Evolutionary conservation across 768 basidiomycete genomes (phyloP).

Genomic region (Termitomyces sp.): DNA sequence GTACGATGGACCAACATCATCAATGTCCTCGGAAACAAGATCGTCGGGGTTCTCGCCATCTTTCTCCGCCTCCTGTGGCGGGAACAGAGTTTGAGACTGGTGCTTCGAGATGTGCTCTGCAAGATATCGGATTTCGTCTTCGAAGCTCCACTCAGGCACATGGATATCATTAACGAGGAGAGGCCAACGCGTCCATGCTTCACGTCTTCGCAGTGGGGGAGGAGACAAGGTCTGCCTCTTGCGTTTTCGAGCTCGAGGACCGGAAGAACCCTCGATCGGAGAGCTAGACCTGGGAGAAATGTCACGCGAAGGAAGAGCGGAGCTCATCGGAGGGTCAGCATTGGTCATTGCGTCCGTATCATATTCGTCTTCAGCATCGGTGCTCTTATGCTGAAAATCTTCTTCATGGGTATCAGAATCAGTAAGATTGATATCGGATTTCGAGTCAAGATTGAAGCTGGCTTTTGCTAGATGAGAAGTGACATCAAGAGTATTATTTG

Average conservation of each 20-base stretch:
- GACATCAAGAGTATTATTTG: slow-evolving; percentile 55
- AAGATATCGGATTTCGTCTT: slow-evolving; percentile 62
- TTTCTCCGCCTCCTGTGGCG: slow-evolving; percentile 3
- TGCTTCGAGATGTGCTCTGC: slow-evolving; percentile 33
- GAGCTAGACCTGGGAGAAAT: slow-evolving; percentile 11
- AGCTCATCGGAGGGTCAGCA: slow-evolving; percentile 5
- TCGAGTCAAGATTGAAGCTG: neutral
- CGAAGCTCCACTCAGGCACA: slow-evolving; percentile 66
- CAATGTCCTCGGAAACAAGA: slow-evolving; percentile 17
- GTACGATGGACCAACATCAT: slow-evolving; percentile 25
- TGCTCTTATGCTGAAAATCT: neutral
- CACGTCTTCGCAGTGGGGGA: slow-evolving; percentile 26
- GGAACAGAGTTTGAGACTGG: slow-evolving; percentile 16
- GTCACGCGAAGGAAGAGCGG: slow-evolving; percentile 10
- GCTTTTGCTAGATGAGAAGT: slow-evolving; percentile 43
- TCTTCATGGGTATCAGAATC: slow-evolving; percentile 17
- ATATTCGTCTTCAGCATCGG: neutral
- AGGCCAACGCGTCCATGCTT: slow-evolving; percentile 79
- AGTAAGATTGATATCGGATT: slow-evolving; percentile 18
- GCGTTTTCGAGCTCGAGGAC: slow-evolving; percentile 17
- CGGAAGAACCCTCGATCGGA: neutral
- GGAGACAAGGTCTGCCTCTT: slow-evolving; percentile 17
- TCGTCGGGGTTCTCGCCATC: neutral
- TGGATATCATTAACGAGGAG: slow-evolving; percentile 57
- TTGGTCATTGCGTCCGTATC: slow-evolving; percentile 7